Conservation (phyloP, 768 basidiomycete species). For the Boletellus ananiceps region DNA sequence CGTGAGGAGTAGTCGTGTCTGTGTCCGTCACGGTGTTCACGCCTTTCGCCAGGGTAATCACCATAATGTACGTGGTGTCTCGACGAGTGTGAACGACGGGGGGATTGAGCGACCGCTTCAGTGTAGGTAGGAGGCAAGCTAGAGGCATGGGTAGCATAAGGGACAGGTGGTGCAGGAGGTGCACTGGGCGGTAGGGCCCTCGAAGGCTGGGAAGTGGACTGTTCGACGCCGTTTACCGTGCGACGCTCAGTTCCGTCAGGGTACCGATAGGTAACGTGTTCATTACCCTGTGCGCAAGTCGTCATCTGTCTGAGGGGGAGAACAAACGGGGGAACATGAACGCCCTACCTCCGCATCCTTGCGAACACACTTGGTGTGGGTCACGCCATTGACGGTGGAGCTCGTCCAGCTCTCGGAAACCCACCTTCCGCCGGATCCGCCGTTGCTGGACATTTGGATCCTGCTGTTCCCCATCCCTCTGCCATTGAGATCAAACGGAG, state of each 20-base stretch:
- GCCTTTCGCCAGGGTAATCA: slow-evolving; percentile 9
- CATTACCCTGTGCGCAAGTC: slow-evolving; percentile 53
- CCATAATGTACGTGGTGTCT: slow-evolving; percentile 14
- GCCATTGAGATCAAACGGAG: slow-evolving; percentile 11
- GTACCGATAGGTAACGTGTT: slow-evolving; percentile 60
- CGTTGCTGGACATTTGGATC: slow-evolving; percentile 9
- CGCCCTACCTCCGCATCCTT: slow-evolving; percentile 55
- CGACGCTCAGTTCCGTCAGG: slow-evolving; percentile 63
- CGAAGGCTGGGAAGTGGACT: slow-evolving; percentile 16
- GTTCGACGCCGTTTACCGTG: slow-evolving; percentile 65
- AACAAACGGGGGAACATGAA: background rate
- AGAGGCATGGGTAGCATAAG: background rate
- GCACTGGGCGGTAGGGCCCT: slow-evolving; percentile 12
- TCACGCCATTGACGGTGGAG: slow-evolving; percentile 62
- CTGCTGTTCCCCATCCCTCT: slow-evolving; percentile 13
- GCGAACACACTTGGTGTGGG: slow-evolving; percentile 50
- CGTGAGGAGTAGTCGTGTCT: slow-evolving; percentile 9
- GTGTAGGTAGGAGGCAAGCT: slow-evolving; percentile 20
- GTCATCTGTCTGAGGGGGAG: slow-evolving; percentile 1
- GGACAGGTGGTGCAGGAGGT: background rate
- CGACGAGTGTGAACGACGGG: slow-evolving; percentile 16
- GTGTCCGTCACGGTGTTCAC: slow-evolving; percentile 12
- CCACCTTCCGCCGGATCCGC: slow-evolving; percentile 32
- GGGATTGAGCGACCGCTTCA: slow-evolving; percentile 10
- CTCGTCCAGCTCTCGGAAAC: slow-evolving; percentile 54